These are phyloP conservation scores for Phylloporus sp. DNA, from an alignment of 768 basidiomycete species.

Conservation along the genomic window DNA sequence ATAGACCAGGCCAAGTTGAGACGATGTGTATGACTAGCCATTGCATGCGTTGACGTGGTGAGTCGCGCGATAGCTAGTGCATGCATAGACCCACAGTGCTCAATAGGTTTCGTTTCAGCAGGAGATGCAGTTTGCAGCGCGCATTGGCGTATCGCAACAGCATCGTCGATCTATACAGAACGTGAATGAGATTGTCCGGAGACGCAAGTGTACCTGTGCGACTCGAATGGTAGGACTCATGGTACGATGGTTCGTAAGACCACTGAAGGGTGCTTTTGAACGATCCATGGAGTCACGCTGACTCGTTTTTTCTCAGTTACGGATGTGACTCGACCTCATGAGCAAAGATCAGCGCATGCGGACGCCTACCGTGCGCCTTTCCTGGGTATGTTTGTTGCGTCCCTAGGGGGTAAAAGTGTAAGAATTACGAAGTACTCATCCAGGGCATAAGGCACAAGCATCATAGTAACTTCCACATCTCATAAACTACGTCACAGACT, in stretches of 20 bases:
- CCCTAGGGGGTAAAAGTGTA: too few relatives aligned
- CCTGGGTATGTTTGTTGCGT: too few relatives aligned
- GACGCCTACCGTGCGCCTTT: too few relatives aligned
- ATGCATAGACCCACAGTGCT: background rate
- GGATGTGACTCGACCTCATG: too few relatives aligned
- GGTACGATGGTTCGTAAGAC: background rate
- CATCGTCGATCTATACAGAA: background rate
- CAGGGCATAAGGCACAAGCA: background rate
- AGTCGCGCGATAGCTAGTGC: background rate
- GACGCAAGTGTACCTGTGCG: background rate
- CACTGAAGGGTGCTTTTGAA: background rate
- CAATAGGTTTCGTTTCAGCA: background rate
- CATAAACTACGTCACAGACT: background rate
- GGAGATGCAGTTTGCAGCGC: background rate
- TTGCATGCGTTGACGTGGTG: background rate
- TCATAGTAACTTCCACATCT: background rate
- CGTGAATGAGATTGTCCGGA: background rate
- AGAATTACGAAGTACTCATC: too few relatives aligned
- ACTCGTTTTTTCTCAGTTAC: background rate
- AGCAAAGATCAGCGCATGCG: too few relatives aligned
- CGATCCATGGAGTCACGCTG: background rate
- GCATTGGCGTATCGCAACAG: background rate
- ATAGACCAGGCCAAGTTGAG: background rate
- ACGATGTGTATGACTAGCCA: background rate
- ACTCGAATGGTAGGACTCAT: background rate